phyloP scores from a whole-genome alignment of 2,329 filamentous ascomycete species.

The Monilinia laxa region DNA sequence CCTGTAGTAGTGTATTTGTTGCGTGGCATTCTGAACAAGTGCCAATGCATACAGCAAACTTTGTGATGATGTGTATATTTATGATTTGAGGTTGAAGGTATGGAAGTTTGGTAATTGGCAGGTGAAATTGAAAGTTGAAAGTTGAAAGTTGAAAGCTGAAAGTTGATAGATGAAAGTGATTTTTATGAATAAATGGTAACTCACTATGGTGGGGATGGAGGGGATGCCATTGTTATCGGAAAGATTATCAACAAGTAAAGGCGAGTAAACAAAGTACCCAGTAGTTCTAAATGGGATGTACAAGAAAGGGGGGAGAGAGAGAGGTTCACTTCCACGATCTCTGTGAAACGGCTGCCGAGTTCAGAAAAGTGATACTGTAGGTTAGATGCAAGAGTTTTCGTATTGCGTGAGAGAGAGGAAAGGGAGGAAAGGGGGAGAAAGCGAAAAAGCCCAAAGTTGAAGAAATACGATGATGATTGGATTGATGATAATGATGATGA shows the following conservation, averaged over 20 bases:
- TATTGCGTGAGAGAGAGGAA: too few relatives aligned
- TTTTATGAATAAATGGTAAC: background rate
- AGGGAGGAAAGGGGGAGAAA: too few relatives aligned
- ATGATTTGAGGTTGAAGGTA: background rate
- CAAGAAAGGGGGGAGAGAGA: background rate
- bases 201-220: conserved; percentile 24
- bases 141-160: background rate
- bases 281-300: background rate
- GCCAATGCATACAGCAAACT: conserved; percentile 9
- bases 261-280: background rate
- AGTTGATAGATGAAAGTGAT: background rate
- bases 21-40: conserved; percentile 19
- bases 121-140: background rate
- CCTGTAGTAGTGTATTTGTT: conserved; percentile 14
- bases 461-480: too few relatives aligned
- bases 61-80: conserved; percentile 3
- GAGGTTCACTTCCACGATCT: background rate
- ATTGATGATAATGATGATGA: too few relatives aligned
- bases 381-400: background rate
- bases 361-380: background rate
- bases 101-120: too few relatives aligned
- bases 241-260: background rate
- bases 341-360: background rate
- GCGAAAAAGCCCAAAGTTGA: too few relatives aligned
- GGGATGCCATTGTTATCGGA: conserved; percentile 20